These are phyloP conservation scores for Pharnaceum exiguum DNA, from an alignment of 148 eudicot genomes.

Conservation along the genomic window DNA sequence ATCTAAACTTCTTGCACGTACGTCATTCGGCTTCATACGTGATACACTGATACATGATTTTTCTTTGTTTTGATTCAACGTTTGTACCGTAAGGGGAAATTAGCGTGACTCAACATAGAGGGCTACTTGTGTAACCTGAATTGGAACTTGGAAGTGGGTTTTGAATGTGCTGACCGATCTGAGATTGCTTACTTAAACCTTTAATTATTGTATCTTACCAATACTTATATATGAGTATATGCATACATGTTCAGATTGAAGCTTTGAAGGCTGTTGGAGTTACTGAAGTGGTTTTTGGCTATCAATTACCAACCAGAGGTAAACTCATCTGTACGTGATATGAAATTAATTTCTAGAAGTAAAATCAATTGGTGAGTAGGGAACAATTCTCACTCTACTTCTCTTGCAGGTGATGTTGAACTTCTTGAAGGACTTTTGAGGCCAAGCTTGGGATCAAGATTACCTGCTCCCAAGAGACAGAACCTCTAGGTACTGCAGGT, in stretches of 20 bases:
- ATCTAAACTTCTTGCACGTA: neutral
- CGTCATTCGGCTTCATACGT: neutral
- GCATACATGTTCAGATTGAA: slow-evolving; percentile 56
- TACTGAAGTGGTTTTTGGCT: slow-evolving; percentile 89
- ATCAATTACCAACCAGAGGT: slow-evolving; percentile 99
- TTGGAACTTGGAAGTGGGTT: too few species aligned
- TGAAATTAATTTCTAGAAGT: neutral
- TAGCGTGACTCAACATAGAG: too few species aligned
- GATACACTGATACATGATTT: neutral
- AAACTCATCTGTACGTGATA: slow-evolving; percentile 17
- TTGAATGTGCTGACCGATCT: too few species aligned
- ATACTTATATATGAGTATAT: neutral
- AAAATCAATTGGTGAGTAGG: neutral
- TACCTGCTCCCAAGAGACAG: slow-evolving; percentile 89
- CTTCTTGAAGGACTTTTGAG: slow-evolving; percentile 86
- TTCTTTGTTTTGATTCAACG: neutral
- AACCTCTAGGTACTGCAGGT: slow-evolving; percentile 97
- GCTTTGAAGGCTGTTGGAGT: slow-evolving; percentile 93
- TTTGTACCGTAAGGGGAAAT: too few species aligned
- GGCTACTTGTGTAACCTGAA: too few species aligned
- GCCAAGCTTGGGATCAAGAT: slow-evolving; percentile 78
- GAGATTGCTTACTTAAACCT: neutral
- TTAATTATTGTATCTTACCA: too few species aligned
- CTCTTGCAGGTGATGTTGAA: slow-evolving; percentile 75
- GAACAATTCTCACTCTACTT: neutral